Base-by-base conservation (phyloP, 495 filamentous ascomycete genomes). In the Podospora appendiculata region DNA sequence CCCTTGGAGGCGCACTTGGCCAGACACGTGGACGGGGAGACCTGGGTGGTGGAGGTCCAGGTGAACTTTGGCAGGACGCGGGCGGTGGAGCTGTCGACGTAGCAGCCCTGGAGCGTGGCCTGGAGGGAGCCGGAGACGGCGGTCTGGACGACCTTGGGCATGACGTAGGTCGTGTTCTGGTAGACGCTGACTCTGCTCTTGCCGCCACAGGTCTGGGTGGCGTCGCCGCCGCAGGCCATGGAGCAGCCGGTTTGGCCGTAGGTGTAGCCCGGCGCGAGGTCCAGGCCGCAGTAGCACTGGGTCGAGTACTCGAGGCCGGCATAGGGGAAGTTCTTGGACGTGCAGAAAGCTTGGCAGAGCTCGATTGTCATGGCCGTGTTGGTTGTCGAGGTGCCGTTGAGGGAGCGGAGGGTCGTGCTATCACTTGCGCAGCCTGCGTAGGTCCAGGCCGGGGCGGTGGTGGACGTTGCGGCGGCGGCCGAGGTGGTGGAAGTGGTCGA, bases 361-460 rank as follows among this genome's bases (percentile, higher is more conserved):
- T 72, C 72, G 40, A 71, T 60, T 2, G 73, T 78, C 70, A 76
- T 72, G 25, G 41, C 57, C 19, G 48, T 44, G 34, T 52, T 50
- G 7, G 39, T 32, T 17, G 48, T 50, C 18, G 32, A 55, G 11
- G 47, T 55, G 14, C 53, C 53, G 4, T 58, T 54, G 7, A 57
- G 55, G 7, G 51, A 32, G 19, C 55, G 51, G 19, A 56, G 54
- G 6, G 68, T 56, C 11, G 54, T 65, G 45, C 60, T 61, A 60
- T 85, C 78, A 25, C 53, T 63, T 40, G 61, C 77, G 57, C 79
- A 83, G 40, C 77, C 78, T 17, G 68, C 50, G 58, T 81, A 83
- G 32, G 45, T 25, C 55, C 55, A 57, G 17, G 41, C 25, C n/a
- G 18, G 57, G 47, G 47, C 55, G 60, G 51, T 62, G 53, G 48